Base-by-base conservation (phyloP, 495 filamentous ascomycete species). In the Penicillium coprophilum region DNA sequence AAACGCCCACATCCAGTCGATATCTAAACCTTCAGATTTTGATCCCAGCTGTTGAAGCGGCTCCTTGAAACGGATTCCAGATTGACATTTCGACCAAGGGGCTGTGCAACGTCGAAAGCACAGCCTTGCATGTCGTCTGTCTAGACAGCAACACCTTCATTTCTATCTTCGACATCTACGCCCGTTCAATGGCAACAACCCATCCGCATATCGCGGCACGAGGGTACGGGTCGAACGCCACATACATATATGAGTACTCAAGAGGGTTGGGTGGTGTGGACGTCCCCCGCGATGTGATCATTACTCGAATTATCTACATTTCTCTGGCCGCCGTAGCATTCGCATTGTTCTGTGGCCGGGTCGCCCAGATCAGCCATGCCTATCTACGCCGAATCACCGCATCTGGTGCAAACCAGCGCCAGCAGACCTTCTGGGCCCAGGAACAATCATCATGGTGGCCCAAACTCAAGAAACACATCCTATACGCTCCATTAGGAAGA, bases 401-500 rank as follows among this genome's bases (percentile, higher is more conserved):
- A 43, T 74, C 92, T 40, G 76, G 80, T 3, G 75, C 78, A 10
- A 71, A 66, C 44, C 61, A 62, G 28, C 56, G 70, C 36, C 73
- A 81, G 50, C 85, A 87, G 61, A 69, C 64, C 52, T 87, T 79
- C 65, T 88, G 83, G 82, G 77, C 77, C 46, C 65, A 85, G 74
- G 83, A 91, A 82, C 67, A 84, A 67, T 67, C 89, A 75, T 64
- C 66, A 60, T 60, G 88, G 80, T 88, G 80, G 86, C 82, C 79
- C 66, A 80, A 75, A 70, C 58, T 95, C 49, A 96, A 97, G 79
- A 88, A 86, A 57, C 81, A 94, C 61, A 45, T 97, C 3, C 72
- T 94, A 1, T 92, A 93, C 63, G 83, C 94, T 5, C 94, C 94
- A 19, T 70, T 97, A 21, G 85, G 87, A 60, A 81, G 78, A 27